phyloP scores from a whole-genome alignment of 371 early-diverging fungal species.

The Mortierella sp. region DNA sequence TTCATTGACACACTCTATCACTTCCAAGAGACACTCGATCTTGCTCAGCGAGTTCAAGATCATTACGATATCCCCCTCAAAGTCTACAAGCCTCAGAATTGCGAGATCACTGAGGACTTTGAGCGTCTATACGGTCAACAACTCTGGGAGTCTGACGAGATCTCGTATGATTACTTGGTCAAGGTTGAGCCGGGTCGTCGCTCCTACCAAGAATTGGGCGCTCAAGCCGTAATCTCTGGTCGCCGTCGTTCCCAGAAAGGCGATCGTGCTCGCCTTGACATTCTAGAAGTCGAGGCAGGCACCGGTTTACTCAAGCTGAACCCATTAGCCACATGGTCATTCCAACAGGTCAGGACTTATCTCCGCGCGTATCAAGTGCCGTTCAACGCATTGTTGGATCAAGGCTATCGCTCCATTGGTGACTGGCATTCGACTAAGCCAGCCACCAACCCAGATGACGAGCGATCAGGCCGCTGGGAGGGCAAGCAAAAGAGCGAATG shows the following conservation, averaged over 20 bases:
- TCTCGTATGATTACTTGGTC: slow-evolving; percentile 89
- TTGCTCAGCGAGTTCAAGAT: slow-evolving; percentile 74
- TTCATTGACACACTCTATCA: slow-evolving; percentile 95
- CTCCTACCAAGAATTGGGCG: slow-evolving; percentile 82
- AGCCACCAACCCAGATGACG: slow-evolving; percentile 73
- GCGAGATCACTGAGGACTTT: slow-evolving; percentile 75
- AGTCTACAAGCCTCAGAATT: slow-evolving; percentile 78
- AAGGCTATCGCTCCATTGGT: slow-evolving; percentile 94
- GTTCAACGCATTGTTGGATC: slow-evolving; percentile 89
- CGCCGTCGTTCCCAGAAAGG: slow-evolving; percentile 92
- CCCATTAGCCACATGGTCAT: slow-evolving; percentile 91
- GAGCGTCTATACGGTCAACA: slow-evolving; percentile 77
- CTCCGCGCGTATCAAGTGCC: slow-evolving; percentile 90
- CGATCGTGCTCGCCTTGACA: slow-evolving; percentile 79
- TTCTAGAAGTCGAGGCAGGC: slow-evolving; percentile 84
- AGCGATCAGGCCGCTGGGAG: slow-evolving; percentile 93
- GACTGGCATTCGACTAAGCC: slow-evolving; percentile 94
- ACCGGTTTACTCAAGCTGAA: slow-evolving; percentile 91
- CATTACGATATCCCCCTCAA: slow-evolving; percentile 82
- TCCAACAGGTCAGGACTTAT: slow-evolving; percentile 88
- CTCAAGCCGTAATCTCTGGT: slow-evolving; percentile 88
- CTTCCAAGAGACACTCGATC: slow-evolving; percentile 89
- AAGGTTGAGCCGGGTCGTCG: slow-evolving; percentile 95
- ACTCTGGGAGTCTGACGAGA: slow-evolving; percentile 87
- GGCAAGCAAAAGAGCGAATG: slow-evolving; percentile 94